These are phyloP conservation scores for Globisporangium canariense DNA, from an alignment of 352 stramenopile genomes.

Conservation along the genomic window DNA sequence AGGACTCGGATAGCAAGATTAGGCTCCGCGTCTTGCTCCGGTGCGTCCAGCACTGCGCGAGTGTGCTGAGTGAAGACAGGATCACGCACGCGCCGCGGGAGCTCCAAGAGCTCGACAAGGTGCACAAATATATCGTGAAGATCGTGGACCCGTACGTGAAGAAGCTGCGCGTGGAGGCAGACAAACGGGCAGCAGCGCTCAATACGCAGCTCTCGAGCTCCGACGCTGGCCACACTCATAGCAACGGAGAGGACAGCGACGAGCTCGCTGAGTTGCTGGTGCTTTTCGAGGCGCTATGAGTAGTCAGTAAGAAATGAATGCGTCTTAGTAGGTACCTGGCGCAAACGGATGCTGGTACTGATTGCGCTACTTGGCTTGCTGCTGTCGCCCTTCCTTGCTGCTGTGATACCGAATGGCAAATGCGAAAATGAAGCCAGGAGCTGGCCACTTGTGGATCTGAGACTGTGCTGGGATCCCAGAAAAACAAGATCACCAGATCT, in stretches of 20 bases:
- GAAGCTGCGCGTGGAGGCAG: conserved; percentile 76
- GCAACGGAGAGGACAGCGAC: conserved; percentile 31
- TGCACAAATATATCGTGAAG: conserved; percentile 88
- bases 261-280: conserved; percentile 65
- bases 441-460: not conserved
- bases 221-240: conserved; percentile 32
- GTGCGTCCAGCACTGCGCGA: conserved; percentile 81
- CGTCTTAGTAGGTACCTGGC: too few relatives aligned
- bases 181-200: conserved; percentile 34
- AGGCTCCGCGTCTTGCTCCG: conserved; percentile 78
- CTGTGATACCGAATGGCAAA: not conserved
- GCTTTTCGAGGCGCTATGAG: conserved; percentile 63
- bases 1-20: conserved; percentile 82
- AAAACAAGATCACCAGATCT: not conserved
- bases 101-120: conserved; percentile 80
- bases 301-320: not conserved
- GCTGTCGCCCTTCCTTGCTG: not conserved
- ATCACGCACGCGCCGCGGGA: conserved; percentile 62
- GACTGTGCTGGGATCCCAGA: not conserved
- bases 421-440: not conserved
- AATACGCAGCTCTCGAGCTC: conserved; percentile 23
- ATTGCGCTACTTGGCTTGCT: too few relatives aligned
- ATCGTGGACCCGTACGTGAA: conserved; percentile 87
- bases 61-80: conserved; percentile 75
- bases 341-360: too few relatives aligned